Conservation (phyloP, 2,329 filamentous ascomycete species). For the Gnomoniopsis smithogilvyi region DNA sequence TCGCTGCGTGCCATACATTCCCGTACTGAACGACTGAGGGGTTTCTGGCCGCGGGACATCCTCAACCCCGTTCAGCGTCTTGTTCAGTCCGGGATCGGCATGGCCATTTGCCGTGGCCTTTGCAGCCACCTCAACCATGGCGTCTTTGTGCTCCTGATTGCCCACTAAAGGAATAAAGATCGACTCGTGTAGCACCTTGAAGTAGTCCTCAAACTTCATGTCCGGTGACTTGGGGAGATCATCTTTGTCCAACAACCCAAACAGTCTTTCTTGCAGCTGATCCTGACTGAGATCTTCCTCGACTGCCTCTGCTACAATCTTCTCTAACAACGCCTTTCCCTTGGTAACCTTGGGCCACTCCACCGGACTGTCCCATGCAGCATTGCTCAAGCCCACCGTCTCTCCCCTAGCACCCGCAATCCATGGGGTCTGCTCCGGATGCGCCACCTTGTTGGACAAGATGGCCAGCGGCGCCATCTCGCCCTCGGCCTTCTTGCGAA, state of each 20-base stretch:
- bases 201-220: slow-evolving; percentile 50
- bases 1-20: slow-evolving; percentile 62
- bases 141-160: slow-evolving; percentile 40
- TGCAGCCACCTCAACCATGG: slow-evolving; percentile 41
- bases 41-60: slow-evolving; percentile 31
- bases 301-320: slow-evolving; percentile 39
- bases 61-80: slow-evolving; percentile 28
- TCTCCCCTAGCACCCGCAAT: slow-evolving; percentile 49
- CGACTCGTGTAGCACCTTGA: slow-evolving; percentile 53
- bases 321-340: slow-evolving; percentile 45
- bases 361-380: slow-evolving; percentile 49
- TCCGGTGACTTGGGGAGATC: slow-evolving; percentile 46
- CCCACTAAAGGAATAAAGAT: slow-evolving; percentile 60
- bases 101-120: slow-evolving; percentile 29
- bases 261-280: slow-evolving; percentile 48
- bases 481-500: slow-evolving; percentile 29
- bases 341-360: slow-evolving; percentile 60
- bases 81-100: slow-evolving; percentile 33
- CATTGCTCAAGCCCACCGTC: slow-evolving; percentile 61
- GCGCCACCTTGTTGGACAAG: slow-evolving; percentile 57
- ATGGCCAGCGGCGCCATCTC: slow-evolving; percentile 52
- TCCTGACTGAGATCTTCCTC: slow-evolving; percentile 38
- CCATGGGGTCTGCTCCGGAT: slow-evolving; percentile 53
- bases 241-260: slow-evolving; percentile 53
- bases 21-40: slow-evolving; percentile 47